Evolutionary conservation across 306 rosid species (phyloP).

Genomic region (Trifolium subterraneum): DNA sequence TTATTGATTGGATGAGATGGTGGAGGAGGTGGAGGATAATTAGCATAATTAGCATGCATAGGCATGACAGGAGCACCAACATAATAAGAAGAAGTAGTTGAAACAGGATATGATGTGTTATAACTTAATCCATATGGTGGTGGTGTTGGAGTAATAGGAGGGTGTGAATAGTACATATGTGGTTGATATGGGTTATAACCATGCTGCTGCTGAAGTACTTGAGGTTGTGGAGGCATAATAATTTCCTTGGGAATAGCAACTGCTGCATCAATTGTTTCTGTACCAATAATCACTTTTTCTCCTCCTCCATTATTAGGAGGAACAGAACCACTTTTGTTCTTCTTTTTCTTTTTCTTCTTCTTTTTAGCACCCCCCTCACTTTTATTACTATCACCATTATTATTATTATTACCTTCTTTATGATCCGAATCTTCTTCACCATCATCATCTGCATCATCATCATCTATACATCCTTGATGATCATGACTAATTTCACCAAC

Average conservation of each 20-base stretch:
- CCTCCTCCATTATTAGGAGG: constrained; percentile 39
- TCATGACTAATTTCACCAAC: constrained; percentile 7
- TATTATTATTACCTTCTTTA: constrained; percentile 27
- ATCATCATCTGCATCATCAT: neutral
- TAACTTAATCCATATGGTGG: constrained; percentile 62
- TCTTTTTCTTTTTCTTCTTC: constrained; percentile 81
- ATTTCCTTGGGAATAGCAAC: constrained; percentile 34
- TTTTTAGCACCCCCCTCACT: constrained; percentile 47
- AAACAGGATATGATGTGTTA: constrained; percentile 59
- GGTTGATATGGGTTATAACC: constrained; percentile 58
- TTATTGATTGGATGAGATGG: constrained; percentile 49
- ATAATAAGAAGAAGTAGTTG: constrained; percentile 55
- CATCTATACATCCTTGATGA: constrained; percentile 32
- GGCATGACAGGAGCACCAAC: constrained; percentile 56
- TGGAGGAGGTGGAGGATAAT: constrained; percentile 48
- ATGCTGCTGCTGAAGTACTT: constrained; percentile 47
- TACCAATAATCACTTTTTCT: constrained; percentile 38
- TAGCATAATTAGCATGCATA: constrained; percentile 56
- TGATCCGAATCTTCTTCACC: constrained; percentile 25
- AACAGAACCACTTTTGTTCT: constrained; percentile 58
- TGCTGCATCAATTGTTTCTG: constrained; percentile 33
- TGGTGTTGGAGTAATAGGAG: constrained; percentile 37
- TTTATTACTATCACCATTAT: constrained; percentile 27
- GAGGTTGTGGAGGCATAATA: constrained; percentile 47
- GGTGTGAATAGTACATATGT: constrained; percentile 45